A percentile compares a stretch with the other conserved stretches of the same genome.
Conservation (phyloP, 805 yeast genomes). For the Candida xiaguanensis region DNA sequence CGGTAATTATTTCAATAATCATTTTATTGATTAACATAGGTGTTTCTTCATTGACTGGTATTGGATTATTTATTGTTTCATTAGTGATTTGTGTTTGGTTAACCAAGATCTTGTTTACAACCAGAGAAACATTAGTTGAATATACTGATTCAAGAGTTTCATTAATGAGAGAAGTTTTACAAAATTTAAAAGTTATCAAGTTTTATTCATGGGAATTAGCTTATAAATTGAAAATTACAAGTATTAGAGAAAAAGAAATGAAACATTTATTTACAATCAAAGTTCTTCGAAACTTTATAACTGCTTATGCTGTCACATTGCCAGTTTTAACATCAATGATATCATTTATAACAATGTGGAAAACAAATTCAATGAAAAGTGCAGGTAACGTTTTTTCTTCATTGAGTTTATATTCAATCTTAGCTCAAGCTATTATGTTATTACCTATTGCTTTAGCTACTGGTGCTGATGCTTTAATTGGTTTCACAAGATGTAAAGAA, state of each 20-base stretch:
- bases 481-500: conserved; percentile 27
- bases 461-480: conserved; percentile 43
- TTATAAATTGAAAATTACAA: conserved; percentile 31
- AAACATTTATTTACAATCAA: conserved; percentile 37
- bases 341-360: conserved; percentile 43
- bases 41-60: conserved; percentile 37
- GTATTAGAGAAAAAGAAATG: conserved; percentile 40
- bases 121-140: conserved; percentile 32
- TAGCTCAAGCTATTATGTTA: conserved; percentile 42
- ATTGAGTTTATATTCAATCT: conserved; percentile 37
- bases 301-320: conserved; percentile 42
- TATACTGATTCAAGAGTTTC: conserved; percentile 41
- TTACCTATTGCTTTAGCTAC: conserved; percentile 43
- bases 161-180: conserved; percentile 40
- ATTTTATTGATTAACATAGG: conserved; percentile 36
- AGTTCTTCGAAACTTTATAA: conserved; percentile 38
- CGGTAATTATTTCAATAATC: conserved; percentile 36
- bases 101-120: conserved; percentile 31
- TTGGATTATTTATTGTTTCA: conserved; percentile 37
- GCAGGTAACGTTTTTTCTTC: conserved; percentile 42
- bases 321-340: conserved; percentile 44
- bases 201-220: conserved; percentile 47
- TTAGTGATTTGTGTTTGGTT: conserved; percentile 30
- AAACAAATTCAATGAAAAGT: conserved; percentile 36
- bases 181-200: conserved; percentile 40